Evolutionary conservation across 805 yeast genomes (phyloP).

Genomic region (Nakazawaea wickerhamii): DNA sequence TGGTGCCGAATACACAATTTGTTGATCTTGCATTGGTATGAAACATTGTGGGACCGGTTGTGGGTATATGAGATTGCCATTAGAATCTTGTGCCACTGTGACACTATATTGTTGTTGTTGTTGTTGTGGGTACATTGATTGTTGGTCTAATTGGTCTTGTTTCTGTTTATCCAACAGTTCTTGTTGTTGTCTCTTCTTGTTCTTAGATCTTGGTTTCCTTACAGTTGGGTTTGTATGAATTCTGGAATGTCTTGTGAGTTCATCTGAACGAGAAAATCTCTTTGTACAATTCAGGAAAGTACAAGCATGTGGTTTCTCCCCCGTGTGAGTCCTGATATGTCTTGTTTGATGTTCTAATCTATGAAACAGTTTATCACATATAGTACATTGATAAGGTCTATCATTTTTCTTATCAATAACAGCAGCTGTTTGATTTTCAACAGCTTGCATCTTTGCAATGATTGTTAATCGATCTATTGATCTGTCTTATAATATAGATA

Average conservation of each 20-base stretch:
- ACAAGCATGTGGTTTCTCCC: slow-evolving; percentile 78
- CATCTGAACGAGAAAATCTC: slow-evolving; percentile 66
- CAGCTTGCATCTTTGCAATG: slow-evolving; percentile 1
- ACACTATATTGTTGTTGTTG: slow-evolving; percentile 5
- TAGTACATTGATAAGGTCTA: slow-evolving; percentile 67
- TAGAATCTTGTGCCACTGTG: slow-evolving; percentile 14
- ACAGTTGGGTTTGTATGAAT: slow-evolving; percentile 71
- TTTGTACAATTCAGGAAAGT: slow-evolving; percentile 66
- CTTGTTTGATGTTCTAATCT: slow-evolving; percentile 75
- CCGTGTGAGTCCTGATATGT: slow-evolving; percentile 76
- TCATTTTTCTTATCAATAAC: slow-evolving; percentile 30
- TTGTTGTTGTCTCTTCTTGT: slow-evolving; percentile 27
- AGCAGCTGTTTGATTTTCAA: slow-evolving; percentile 13
- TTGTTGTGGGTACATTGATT: neutral
- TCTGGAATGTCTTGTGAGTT: slow-evolving; percentile 65
- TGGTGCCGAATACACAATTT: slow-evolving; percentile 13
- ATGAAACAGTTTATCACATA: slow-evolving; percentile 71
- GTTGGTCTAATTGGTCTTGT: slow-evolving; percentile 1
- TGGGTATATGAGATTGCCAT: slow-evolving; percentile 14
- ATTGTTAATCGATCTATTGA: too few species aligned
- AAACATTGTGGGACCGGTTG: slow-evolving; percentile 14
- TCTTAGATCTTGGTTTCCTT: slow-evolving; percentile 50
- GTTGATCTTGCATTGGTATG: slow-evolving; percentile 7
- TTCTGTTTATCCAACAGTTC: slow-evolving; percentile 9
- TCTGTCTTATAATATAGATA: too few species aligned